Conservation (phyloP, 2,329 filamentous ascomycete species). For the Cladophialophora psammophila region DNA sequence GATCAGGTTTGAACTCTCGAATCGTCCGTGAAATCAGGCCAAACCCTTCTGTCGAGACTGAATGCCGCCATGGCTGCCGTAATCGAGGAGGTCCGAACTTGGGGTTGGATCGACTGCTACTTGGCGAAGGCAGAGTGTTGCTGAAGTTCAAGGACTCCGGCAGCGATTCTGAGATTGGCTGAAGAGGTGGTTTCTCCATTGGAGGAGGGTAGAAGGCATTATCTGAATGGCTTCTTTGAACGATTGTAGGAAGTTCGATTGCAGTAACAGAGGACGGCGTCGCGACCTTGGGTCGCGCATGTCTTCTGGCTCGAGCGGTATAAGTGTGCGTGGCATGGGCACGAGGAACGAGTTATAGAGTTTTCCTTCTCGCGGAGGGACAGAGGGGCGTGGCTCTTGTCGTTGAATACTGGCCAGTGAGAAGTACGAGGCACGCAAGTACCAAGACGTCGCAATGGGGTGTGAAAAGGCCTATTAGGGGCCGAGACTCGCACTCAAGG, state of each 20-base stretch:
- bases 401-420: neutral
- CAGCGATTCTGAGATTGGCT: neutral
- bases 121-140: constrained; percentile 9
- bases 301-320: neutral
- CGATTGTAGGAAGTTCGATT: neutral
- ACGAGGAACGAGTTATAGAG: neutral
- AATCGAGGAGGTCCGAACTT: constrained; percentile 14
- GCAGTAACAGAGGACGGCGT: neutral
- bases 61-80: constrained; percentile 38
- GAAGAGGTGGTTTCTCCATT: constrained; percentile 14
- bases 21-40: constrained; percentile 25
- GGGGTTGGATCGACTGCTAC: constrained; percentile 2
- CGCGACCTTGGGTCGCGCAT: neutral
- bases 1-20: constrained; percentile 35
- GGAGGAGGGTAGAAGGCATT: constrained; percentile 1
- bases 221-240: neutral
- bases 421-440: neutral
- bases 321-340: neutral
- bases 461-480: neutral
- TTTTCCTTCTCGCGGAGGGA: neutral
- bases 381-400: neutral
- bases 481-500: neutral
- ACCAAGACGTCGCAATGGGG: neutral
- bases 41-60: constrained; percentile 23
- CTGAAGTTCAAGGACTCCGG: constrained; percentile 4